Evolutionary conservation across 2,329 filamentous ascomycete species (phyloP).

Genomic region (Penicillium sclerotiorum): DNA sequence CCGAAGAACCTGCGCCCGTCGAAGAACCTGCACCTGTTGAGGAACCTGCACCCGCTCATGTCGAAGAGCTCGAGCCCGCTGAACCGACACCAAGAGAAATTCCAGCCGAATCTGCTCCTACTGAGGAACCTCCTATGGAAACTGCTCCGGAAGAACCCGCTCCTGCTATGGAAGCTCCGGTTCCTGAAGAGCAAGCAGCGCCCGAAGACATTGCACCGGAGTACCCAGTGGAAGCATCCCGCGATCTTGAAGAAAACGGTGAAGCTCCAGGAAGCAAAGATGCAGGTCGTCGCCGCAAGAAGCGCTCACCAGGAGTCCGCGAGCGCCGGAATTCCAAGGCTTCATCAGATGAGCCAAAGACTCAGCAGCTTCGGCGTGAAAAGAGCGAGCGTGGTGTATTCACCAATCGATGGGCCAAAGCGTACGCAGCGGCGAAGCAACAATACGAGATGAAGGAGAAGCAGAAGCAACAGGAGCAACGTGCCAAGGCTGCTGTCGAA

Average conservation of each 20-base stretch:
- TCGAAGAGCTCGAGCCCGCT: neutral
- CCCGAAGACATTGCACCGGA: constrained; percentile 11
- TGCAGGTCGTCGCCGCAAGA: constrained; percentile 32
- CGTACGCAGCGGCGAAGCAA: constrained; percentile 39
- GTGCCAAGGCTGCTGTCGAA: constrained; percentile 23
- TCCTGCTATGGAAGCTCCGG: constrained; percentile 2
- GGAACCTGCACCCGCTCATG: constrained; percentile 5
- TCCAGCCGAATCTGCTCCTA: neutral
- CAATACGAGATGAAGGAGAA: constrained; percentile 38
- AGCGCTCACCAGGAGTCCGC: constrained; percentile 32
- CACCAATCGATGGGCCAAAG: constrained; percentile 37
- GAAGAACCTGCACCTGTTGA: constrained; percentile 12
- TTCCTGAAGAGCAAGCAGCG: constrained; percentile 10
- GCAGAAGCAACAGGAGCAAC: constrained; percentile 20
- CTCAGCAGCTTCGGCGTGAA: constrained; percentile 32
- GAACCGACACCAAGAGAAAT: too few species aligned
- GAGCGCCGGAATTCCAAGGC: constrained; percentile 41
- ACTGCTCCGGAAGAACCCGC: constrained; percentile 12
- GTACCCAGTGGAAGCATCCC: constrained; percentile 4
- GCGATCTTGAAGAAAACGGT: constrained; percentile 4
- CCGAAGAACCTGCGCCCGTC: neutral
- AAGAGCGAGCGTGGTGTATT: constrained; percentile 38
- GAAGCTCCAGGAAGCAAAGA: constrained; percentile 5
- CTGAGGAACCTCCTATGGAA: neutral
- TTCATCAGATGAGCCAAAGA: constrained; percentile 37